phyloP scores from a whole-genome alignment of 2,329 filamentous ascomycete genomes.

The Lasiodiplodia hormozganensis region DNA sequence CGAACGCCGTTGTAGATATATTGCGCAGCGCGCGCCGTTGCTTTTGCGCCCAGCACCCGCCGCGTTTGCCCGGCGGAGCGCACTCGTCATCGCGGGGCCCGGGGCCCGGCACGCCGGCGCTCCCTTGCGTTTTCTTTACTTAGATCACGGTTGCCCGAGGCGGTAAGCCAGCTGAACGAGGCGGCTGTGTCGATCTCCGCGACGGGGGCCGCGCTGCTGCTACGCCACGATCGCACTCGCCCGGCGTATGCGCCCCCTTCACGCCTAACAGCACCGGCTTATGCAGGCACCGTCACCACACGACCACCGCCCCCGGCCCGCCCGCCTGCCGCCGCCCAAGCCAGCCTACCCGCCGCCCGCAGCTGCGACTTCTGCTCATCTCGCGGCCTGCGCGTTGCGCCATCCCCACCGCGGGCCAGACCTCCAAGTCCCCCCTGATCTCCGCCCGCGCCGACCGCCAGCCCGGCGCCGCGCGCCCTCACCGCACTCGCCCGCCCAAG shows the following conservation, averaged over 20 bases:
- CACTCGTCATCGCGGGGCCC: constrained; percentile 28
- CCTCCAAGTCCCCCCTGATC: constrained; percentile 21
- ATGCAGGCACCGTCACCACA: constrained; percentile 24
- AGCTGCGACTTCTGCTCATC: constrained; percentile 13
- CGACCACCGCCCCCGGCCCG: constrained; percentile 14
- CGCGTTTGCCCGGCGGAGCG: constrained; percentile 23
- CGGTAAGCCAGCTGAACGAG: constrained; percentile 27
- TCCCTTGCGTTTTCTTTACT: constrained; percentile 30
- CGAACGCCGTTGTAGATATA: constrained; percentile 25
- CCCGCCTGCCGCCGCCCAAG: constrained; percentile 6
- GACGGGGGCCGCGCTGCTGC: constrained; percentile 20
- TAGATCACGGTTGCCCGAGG: constrained; percentile 27
- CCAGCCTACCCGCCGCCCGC: neutral
- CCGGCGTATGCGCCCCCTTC: constrained; percentile 12
- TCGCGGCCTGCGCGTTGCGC: constrained; percentile 25
- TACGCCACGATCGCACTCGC: constrained; percentile 28
- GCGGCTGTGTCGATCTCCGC: constrained; percentile 28
- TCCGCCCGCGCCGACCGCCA: constrained; percentile 8
- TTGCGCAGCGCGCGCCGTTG: constrained; percentile 26
- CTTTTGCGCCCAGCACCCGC: constrained; percentile 23
- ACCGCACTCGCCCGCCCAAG: constrained; percentile 25
- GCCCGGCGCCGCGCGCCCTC: constrained; percentile 11
- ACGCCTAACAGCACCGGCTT: constrained; percentile 23
- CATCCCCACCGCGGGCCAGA: constrained; percentile 23
- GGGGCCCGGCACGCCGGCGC: constrained; percentile 22